Base-by-base conservation (phyloP, 2,329 filamentous ascomycete species). In the Diaporthe eres region DNA sequence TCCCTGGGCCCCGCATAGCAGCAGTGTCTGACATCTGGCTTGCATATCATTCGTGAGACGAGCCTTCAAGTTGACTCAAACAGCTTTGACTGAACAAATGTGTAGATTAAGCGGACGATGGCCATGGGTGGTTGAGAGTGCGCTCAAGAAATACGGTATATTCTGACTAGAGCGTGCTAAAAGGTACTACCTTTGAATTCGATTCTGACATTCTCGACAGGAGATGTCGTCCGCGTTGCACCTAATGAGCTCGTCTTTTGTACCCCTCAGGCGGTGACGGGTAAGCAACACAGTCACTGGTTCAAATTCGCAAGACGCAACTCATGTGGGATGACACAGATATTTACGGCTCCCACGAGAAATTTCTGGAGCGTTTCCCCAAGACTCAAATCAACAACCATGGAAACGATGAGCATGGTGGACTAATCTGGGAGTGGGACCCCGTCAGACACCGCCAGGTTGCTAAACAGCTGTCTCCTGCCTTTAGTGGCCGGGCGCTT, bases 361-460 rank as follows among this genome's bases (percentile, higher is more conserved):
- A 79, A 15, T 68, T 73, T 15, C 67, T 77, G 7, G 78, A 80
- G 75, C 51, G 71, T 2, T 80, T 81, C 42, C 67, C 68, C 22
- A 79, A 79, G 74, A 79, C 78, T 12, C 71, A 79, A 42, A 77
- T 79, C 55, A 74, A 79, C 44, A 76, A 79, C 17, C 77, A 76
- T n/a, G 80, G 79, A 8, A 75, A 74, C 7, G 74, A 77, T 22
- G 68, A 78, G 3, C 74, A 74, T 3, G 80, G 79, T 2, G 73
- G 73, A 1, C 60, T 81, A 7, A 74, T 77, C 7, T 80, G 78
- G 77, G 80, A 82, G 39, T 51, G 77, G 37, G 78, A 81, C 25
- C 80, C 80, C 8, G 61, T 70, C 0, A 71, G 67, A 12, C 80
- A 79, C 55, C 78, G 75, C 8, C 74, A 75, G 31, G 77, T 81